Evolutionary conservation across 164 flowering plant genomes (phyloP), one percentile per base, ranked within the genome.

Genomic region (Euptelea pleiosperma): DNA sequence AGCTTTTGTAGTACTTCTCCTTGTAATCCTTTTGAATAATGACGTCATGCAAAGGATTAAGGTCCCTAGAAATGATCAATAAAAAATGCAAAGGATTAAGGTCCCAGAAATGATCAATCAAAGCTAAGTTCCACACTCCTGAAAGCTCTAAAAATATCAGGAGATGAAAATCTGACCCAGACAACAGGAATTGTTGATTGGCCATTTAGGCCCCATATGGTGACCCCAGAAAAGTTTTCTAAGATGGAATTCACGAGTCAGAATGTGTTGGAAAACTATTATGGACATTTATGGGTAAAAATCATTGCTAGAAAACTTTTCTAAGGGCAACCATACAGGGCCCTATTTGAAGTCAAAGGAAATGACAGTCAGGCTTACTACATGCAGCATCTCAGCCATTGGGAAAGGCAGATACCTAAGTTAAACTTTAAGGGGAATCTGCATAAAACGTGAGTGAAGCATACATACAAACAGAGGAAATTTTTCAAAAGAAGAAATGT

Each of bases 41-140:
- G 61, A 79, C 82, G 67, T 86, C 82, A 69, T 90, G 77, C 79
- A 93, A 75, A 37, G 98, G 98, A 61, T 93, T 93, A 28, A 93
- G 92, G 70, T 93, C 98, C 90, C 98, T 89, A 67, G 6, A 73
- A 63, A 64, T 55, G 42, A 58, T 33, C 47, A 60, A 63, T 40
- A 49, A 67, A 60, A 51, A n/a, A 69, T 90, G 77, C 79, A 93
- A 75, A 37, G 98, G 98, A 61, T 93, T 93, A 28, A 93, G 92
- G 70, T 93, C 98, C 90, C 98, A 67, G 6, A 73, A 63, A 64
- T 55, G 42, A 58, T 33, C 47, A 60, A 63, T 40, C 52, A 67
- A 60, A 51, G 42, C 28, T 58, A 55, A 62, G 57, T 46, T 50
- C 56, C 57, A 57, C 37, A 66, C 34, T 37, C 53, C 47, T 50